A percentile compares a stretch with the other conserved stretches of the same genome.
Evolutionary conservation across 225 moss, liverwort and hornwort genomes (phyloP).

Genomic region (Physcomitrellopsis africana): DNA sequence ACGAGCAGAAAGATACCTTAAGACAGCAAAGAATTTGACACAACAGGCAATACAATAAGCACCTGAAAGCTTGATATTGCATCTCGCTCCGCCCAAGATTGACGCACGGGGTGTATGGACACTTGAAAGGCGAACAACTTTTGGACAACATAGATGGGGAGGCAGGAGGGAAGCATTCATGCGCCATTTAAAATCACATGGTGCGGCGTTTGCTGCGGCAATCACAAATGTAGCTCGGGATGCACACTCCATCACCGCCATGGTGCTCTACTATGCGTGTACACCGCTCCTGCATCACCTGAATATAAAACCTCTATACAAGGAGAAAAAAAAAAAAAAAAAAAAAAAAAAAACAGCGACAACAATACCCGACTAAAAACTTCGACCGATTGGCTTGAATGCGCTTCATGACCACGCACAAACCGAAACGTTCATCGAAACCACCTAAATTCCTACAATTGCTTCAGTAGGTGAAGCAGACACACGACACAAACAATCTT

Average conservation of each 20-base stretch:
- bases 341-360: too few relatives aligned
- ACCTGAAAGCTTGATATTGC: slow-evolving; percentile 36
- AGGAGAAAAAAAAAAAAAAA: too few relatives aligned
- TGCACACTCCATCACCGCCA: slow-evolving; percentile 49
- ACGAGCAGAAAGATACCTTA: neutral
- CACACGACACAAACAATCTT: neutral
- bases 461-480: neutral
- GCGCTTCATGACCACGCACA: neutral
- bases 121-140: slow-evolving; percentile 20
- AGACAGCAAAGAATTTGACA: neutral
- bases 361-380: neutral
- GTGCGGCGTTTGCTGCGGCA: slow-evolving; percentile 29
- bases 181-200: slow-evolving; percentile 10
- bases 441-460: neutral
- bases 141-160: slow-evolving; percentile 5
- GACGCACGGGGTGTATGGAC: slow-evolving; percentile 13
- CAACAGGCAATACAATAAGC: slow-evolving; percentile 6
- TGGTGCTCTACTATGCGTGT: slow-evolving; percentile 12
- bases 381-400: neutral
- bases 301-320: neutral
- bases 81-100: slow-evolving; percentile 24
- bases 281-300: slow-evolving; percentile 37
- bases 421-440: neutral
- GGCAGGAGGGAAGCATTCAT: neutral
- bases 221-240: slow-evolving; percentile 35